Base-by-base conservation (phyloP, 1,284 basidiomycete species). In the Cystobasidium pallidum region DNA sequence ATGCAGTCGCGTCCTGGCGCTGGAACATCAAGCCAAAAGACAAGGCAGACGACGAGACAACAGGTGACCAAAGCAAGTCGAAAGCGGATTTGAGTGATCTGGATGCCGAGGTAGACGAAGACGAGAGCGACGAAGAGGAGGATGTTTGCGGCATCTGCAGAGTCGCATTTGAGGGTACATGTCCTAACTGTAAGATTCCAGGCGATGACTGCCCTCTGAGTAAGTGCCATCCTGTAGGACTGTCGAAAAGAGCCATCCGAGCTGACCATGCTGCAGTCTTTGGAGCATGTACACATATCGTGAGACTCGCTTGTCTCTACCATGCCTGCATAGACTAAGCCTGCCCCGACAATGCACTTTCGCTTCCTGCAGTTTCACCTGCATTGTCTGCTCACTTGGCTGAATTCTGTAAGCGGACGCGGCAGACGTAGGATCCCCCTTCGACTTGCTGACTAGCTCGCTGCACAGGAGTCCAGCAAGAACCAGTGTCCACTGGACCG, bases 121-220 rank as follows among this genome's bases (percentile, higher is more conserved):
- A 87, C 11, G 85, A 86, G 10, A 86, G 87, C 63, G 88, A 90
- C 61, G 86, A 87, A 51, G 90, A 91, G 54, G 90, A 88, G 61
- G 92, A 95, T 76, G 90, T 95, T 17, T 97, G 94, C 81, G 94
- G 94, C 6, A 96, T 96, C 75, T 96, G 94, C 81, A 87, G 92
- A 57, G 88, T 92, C 4, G 87, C 92, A 0, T 96, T 89, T 78
- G 94, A 97, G 80, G 91, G 89, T 0, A 94, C 91, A 77, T 96
- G 94, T 82, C 92, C 94, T 3, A 86, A 89, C 3, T 97, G 94
- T 82, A 94, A 93, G 81, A 87, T 94, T 78, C 94, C 94, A 0
- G 94, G 94, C n/a, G 94, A 96, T 76, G 92, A 94, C 78, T 96
- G 94, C 83, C 94, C 94, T 0, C 83, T 96, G 34, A 95, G 94